Percentiles rank a stretch among this genome's conserved stretches.
These are phyloP conservation scores for Quercus berberidifolia DNA, from an alignment of 306 rosid species.

Conservation along the genomic window DNA sequence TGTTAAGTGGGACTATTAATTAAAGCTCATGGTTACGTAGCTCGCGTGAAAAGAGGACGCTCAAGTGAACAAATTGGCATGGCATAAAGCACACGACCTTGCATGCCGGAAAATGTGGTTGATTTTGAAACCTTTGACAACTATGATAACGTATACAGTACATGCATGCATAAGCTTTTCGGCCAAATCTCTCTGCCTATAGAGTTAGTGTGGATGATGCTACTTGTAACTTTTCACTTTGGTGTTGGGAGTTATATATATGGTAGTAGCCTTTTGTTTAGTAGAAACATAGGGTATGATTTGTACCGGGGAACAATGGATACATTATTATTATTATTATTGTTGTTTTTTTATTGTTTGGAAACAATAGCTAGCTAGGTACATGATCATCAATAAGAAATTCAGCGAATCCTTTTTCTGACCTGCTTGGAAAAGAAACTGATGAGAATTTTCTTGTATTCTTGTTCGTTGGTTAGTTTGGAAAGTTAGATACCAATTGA, in stretches of 20 bases:
- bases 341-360: background rate
- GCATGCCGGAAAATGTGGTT: background rate
- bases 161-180: background rate
- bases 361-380: too few relatives aligned
- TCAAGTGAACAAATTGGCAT: background rate
- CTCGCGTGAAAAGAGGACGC: slow-evolving; percentile 21
- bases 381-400: too few relatives aligned
- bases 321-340: background rate
- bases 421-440: too few relatives aligned
- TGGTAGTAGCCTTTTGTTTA: slow-evolving; percentile 3
- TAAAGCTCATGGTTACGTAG: slow-evolving; percentile 16
- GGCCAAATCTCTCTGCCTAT: slow-evolving; percentile 8
- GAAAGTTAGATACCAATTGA: too few relatives aligned
- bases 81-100: background rate
- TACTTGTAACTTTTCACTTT: slow-evolving; percentile 24
- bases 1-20: background rate
- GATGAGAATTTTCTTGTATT: too few relatives aligned
- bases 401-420: too few relatives aligned
- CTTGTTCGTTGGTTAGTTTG: too few relatives aligned
- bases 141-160: slow-evolving; percentile 19
- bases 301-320: too few relatives aligned
- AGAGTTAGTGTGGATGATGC: slow-evolving; percentile 16
- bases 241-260: background rate
- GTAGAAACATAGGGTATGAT: background rate
- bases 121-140: background rate